Evolutionary conservation across 352 stramenopile genomes (phyloP), one percentile per base, ranked within the genome.

Genomic region (Phytophthora europaea): DNA sequence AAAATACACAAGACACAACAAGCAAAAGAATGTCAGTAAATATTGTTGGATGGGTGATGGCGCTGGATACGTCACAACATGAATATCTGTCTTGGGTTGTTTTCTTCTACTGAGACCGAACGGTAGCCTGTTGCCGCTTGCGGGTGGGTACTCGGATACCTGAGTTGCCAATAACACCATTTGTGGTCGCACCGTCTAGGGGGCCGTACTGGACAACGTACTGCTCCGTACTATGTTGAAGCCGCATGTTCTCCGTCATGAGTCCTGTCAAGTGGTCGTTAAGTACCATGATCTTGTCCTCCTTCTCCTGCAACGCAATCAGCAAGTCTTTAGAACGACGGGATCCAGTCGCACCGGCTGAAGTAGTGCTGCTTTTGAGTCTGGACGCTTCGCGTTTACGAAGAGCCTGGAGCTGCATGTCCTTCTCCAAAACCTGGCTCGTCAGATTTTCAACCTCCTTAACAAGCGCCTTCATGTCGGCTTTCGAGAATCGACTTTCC

Each of bases 181-280:
- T 66, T 20, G 45, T 59, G 13, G 36, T 51, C 48, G 67, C 20
- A 33, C 50, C 62, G 13, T 69, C 52, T 28, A 88, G 50, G 13
- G 71, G 65, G 15, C 84, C 82, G 50, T 72, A 88, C 20, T 77
- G 66, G 34, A 85, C 58, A 13, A 51, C 72, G 62, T 91, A 92
- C 51, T 77, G 79, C 70, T 95, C 88, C 40, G 92, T 92, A 36
- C 83, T 83, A 54, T 91, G 82, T 58, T 97, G 89, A 18, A 97
- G 78, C 54, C 81, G 75, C 58, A 94, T 86, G 12, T 84, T 89
- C 61, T 92, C 83, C 38, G 83, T 88, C 86, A 97, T 94, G 15
- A 94, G 77, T 51, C 91, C 90, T 22, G 88, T 96, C 63, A 97
- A 76, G 67, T 97, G 90, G 43, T 96, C 89, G 72, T 97, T 97